Evolutionary conservation across 495 filamentous ascomycete genomes (phyloP).

Genomic region (Mytilinidion resinicola): DNA sequence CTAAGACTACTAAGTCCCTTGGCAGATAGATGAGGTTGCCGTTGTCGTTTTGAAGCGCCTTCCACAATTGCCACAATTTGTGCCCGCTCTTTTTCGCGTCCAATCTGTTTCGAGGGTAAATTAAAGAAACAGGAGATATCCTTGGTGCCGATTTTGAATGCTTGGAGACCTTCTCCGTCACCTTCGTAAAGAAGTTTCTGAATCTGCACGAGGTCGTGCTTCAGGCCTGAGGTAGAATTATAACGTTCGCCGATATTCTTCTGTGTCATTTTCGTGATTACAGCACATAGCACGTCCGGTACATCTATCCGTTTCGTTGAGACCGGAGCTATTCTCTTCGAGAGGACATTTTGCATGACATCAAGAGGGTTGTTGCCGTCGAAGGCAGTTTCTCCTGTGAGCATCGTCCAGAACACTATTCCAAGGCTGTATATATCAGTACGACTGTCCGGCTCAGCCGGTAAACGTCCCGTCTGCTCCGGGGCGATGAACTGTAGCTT

Average conservation of each 20-base stretch:
- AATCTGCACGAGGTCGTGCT: conserved; percentile 65
- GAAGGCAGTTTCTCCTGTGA: conserved; percentile 72
- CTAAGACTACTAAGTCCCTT: conserved; percentile 44
- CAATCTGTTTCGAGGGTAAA: conserved; percentile 71
- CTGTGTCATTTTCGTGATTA: conserved; percentile 85
- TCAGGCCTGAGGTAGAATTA: conserved; percentile 73
- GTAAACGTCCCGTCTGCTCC: conserved; percentile 86
- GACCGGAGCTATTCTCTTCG: conserved; percentile 64
- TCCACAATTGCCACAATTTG: conserved; percentile 67
- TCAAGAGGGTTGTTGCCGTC: conserved; percentile 73
- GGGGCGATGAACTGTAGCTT: conserved; percentile 85
- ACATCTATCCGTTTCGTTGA: conserved; percentile 69
- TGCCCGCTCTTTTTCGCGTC: conserved; percentile 63
- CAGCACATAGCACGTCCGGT: conserved; percentile 68
- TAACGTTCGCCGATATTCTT: conserved; percentile 81
- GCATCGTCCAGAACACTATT: conserved; percentile 76
- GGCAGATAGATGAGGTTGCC: conserved; percentile 30
- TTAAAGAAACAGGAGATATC: conserved; percentile 85
- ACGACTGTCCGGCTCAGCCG: conserved; percentile 78
- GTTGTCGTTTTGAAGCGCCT: conserved; percentile 58
- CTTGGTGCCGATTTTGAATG: conserved; percentile 64
- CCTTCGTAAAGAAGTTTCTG: conserved; percentile 66
- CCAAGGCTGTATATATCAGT: conserved; percentile 89
- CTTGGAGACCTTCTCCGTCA: conserved; percentile 58
- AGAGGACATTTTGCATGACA: conserved; percentile 79